Percentiles rank a stretch among this genome's conserved stretches.
Conservation (phyloP, 495 filamentous ascomycete species). For the Xylaria bambusicola region DNA sequence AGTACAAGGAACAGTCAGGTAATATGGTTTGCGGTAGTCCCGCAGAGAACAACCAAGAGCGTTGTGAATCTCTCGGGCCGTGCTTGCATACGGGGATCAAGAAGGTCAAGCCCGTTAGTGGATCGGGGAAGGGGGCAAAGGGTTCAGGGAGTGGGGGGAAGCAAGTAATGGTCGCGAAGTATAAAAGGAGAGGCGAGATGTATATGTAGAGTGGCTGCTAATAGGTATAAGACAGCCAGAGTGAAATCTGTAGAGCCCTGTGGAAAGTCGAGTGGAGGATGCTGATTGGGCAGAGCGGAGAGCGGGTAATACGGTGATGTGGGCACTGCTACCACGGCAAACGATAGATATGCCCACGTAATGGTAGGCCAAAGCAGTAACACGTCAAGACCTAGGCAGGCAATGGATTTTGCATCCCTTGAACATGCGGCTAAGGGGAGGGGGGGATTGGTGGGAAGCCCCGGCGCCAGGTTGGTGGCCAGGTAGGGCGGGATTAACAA, state of each 20-base stretch:
- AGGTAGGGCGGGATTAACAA: conserved; percentile 21
- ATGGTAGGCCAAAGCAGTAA: conserved; percentile 36
- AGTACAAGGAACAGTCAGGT: conserved; percentile 5
- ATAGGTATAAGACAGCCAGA: conserved; percentile 34
- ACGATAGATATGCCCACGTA: conserved; percentile 24
- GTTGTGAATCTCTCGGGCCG: conserved; percentile 29
- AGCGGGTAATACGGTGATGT: conserved; percentile 36
- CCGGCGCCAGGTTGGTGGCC: conserved; percentile 17
- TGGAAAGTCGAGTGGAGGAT: conserved; percentile 23
- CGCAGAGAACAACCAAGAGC: conserved; percentile 15
- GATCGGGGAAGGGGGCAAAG: conserved; percentile 33
- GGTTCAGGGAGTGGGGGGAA: conserved; percentile 32
- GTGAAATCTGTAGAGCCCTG: conserved; percentile 34
- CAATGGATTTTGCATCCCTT: conserved; percentile 34
- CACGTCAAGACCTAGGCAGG: conserved; percentile 38
- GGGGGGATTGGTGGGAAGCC: conserved; percentile 25
- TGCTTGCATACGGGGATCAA: conserved; percentile 35
- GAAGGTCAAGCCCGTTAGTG: conserved; percentile 36
- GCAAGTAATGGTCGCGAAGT: conserved; percentile 28
- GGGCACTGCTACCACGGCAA: conserved; percentile 33
- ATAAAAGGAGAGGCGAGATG: conserved; percentile 33
- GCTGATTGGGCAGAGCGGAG: conserved; percentile 31
- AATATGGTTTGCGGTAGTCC: conserved; percentile 3
- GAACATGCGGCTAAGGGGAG: conserved; percentile 25
- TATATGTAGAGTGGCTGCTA: conserved; percentile 32